Evolutionary conservation across 768 basidiomycete species (phyloP).

Genomic region (Amanita subjunquillea): DNA sequence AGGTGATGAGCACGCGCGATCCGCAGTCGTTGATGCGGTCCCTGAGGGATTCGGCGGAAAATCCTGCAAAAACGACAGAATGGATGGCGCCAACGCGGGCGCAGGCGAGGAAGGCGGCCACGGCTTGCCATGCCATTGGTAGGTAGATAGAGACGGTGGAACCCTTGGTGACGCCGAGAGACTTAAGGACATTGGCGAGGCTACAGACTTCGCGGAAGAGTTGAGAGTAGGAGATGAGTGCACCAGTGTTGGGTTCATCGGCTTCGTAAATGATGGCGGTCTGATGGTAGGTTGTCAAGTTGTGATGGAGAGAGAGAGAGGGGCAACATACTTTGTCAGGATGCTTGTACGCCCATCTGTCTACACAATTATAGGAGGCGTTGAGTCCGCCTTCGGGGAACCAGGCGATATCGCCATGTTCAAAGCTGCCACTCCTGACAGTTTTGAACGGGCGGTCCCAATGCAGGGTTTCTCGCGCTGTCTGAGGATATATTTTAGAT

Average conservation of each 20-base stretch:
- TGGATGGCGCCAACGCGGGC: slow-evolving; percentile 95
- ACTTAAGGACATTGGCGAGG: slow-evolving; percentile 87
- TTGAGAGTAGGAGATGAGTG: slow-evolving; percentile 70
- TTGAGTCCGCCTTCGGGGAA: slow-evolving; percentile 93
- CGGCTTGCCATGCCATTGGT: slow-evolving; percentile 93
- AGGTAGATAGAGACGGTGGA: slow-evolving; percentile 91
- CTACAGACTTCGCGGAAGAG: slow-evolving; percentile 84
- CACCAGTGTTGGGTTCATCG: slow-evolving; percentile 80
- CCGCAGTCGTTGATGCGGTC: slow-evolving; percentile 88
- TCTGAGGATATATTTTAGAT: slow-evolving; percentile 22
- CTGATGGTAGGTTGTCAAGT: slow-evolving; percentile 23
- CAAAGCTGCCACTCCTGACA: slow-evolving; percentile 75
- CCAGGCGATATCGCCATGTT: slow-evolving; percentile 85
- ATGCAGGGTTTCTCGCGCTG: slow-evolving; percentile 66
- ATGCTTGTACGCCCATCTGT: slow-evolving; percentile 87
- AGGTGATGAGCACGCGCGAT: slow-evolving; percentile 87
- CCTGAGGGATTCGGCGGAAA: slow-evolving; percentile 88
- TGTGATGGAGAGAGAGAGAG: not conserved
- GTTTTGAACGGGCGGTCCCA: slow-evolving; percentile 89
- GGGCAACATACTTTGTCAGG: slow-evolving; percentile 55
- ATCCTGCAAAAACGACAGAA: slow-evolving; percentile 96
- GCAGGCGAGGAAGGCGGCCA: slow-evolving; percentile 94
- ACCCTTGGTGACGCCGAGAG: slow-evolving; percentile 87
- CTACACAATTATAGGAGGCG: slow-evolving; percentile 95
- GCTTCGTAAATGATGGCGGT: slow-evolving; percentile 98